phyloP scores from a whole-genome alignment of 177 flowering plant species.

The Vitis hybrid region DNA sequence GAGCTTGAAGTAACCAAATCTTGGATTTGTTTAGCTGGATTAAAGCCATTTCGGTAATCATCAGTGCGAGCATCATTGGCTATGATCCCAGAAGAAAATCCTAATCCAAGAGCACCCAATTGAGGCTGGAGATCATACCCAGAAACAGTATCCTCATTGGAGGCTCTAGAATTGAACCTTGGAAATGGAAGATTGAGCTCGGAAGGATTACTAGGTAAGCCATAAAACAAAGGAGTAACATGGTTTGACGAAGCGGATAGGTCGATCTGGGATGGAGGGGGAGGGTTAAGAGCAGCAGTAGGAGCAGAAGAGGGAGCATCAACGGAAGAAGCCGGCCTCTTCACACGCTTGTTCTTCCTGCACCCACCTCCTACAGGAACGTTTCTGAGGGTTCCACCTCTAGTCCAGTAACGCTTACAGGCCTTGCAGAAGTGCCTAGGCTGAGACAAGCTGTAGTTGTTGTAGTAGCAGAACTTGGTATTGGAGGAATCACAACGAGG shows the following conservation, averaged over 20 bases:
- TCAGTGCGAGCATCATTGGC: constrained; percentile 13
- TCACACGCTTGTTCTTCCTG: constrained; percentile 72
- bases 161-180: constrained; percentile 25
- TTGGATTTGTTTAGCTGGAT: constrained; percentile 24
- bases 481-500: constrained; percentile 87
- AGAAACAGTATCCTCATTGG: constrained; percentile 14
- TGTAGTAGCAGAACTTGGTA: constrained; percentile 91
- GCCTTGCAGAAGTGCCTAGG: constrained; percentile 89
- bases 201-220: constrained; percentile 34
- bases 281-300: constrained; percentile 10
- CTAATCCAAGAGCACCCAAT: constrained; percentile 44
- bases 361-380: constrained; percentile 91
- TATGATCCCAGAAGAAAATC: constrained; percentile 40
- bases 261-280: constrained; percentile 17
- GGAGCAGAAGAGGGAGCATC: constrained; percentile 10
- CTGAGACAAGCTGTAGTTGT: constrained; percentile 89
- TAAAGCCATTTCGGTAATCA: constrained; percentile 19
- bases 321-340: constrained; percentile 27
- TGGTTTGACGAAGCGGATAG: constrained; percentile 13
- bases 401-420: constrained; percentile 89
- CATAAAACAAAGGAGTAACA: constrained; percentile 37
- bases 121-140: constrained; percentile 47
- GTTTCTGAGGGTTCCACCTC: constrained; percentile 81
- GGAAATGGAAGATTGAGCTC: constrained; percentile 36
- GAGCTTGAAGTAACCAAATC: constrained; percentile 24